phyloP scores from a whole-genome alignment of 345 rosid species.

The Populus euphratica region DNA sequence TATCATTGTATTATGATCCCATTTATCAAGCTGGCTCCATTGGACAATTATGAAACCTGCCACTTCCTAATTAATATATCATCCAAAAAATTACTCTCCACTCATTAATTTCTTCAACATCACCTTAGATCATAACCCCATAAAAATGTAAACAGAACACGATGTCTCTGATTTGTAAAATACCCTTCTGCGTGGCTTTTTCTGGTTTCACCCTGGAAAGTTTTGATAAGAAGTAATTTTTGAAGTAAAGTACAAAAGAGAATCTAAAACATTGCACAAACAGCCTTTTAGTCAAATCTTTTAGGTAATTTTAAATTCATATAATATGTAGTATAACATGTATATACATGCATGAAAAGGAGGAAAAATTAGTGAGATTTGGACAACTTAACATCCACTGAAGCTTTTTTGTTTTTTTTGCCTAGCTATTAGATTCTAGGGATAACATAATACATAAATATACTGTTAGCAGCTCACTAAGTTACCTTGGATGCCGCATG shows the following conservation, averaged over 20 bases:
- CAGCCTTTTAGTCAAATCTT: background rate
- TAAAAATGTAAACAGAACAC: background rate
- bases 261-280: background rate
- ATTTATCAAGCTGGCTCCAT: too few species aligned
- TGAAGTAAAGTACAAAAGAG: background rate
- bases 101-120: background rate
- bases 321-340: too few species aligned
- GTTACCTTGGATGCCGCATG: slow-evolving; percentile 16
- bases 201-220: background rate
- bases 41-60: background rate
- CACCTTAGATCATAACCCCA: background rate
- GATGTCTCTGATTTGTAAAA: background rate
- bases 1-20: too few species aligned
- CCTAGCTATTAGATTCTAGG: background rate
- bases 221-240: too few species aligned
- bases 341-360: background rate
- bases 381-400: background rate
- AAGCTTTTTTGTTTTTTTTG: background rate
- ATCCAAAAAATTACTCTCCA: background rate
- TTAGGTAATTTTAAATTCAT: background rate
- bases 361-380: too few species aligned
- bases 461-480: slow-evolving; percentile 1
- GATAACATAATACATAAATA: background rate
- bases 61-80: background rate
- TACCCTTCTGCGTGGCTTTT: background rate